phyloP scores from a whole-genome alignment of 1,284 basidiomycete genomes.

The Rhodofomes roseus region DNA sequence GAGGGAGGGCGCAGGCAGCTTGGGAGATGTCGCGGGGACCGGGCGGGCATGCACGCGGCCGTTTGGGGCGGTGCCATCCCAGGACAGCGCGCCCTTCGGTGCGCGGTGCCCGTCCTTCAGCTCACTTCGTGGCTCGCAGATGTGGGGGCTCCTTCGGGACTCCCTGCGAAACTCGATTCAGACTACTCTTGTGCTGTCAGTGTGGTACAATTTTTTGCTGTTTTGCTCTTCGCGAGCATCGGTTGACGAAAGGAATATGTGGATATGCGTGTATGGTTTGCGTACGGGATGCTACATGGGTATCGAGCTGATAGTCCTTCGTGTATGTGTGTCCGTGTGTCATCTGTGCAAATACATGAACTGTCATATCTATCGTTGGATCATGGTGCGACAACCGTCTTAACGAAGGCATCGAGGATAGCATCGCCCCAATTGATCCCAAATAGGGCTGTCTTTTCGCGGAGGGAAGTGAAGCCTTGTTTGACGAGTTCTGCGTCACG shows the following conservation, averaged over 20 bases:
- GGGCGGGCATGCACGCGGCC: slow-evolving; percentile 1
- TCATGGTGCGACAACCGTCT: slow-evolving; percentile 7
- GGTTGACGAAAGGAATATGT: neutral
- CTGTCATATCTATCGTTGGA: neutral
- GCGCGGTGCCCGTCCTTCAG: slow-evolving; percentile 3
- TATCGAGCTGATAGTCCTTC: neutral
- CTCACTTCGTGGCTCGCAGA: slow-evolving; percentile 8
- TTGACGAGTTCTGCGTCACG: slow-evolving; percentile 38
- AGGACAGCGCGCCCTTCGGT: neutral
- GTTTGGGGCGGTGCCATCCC: neutral
- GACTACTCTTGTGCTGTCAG: slow-evolving; percentile 7
- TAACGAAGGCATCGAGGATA: slow-evolving; percentile 18
- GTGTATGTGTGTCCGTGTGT: neutral
- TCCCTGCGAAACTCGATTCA: slow-evolving; percentile 7
- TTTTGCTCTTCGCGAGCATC: slow-evolving; percentile 2
- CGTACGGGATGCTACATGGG: neutral
- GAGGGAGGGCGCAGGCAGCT: neutral
- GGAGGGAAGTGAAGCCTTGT: slow-evolving; percentile 24
- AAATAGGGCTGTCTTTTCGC: slow-evolving; percentile 18
- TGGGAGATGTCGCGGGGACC: slow-evolving; percentile 7
- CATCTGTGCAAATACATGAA: neutral
- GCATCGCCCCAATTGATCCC: slow-evolving; percentile 23
- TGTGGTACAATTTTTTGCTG: neutral
- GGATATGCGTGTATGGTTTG: neutral
- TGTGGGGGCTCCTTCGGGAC: neutral